Base-by-base conservation (phyloP, 2,329 filamentous ascomycete genomes). In the Epichloe bromicola region DNA sequence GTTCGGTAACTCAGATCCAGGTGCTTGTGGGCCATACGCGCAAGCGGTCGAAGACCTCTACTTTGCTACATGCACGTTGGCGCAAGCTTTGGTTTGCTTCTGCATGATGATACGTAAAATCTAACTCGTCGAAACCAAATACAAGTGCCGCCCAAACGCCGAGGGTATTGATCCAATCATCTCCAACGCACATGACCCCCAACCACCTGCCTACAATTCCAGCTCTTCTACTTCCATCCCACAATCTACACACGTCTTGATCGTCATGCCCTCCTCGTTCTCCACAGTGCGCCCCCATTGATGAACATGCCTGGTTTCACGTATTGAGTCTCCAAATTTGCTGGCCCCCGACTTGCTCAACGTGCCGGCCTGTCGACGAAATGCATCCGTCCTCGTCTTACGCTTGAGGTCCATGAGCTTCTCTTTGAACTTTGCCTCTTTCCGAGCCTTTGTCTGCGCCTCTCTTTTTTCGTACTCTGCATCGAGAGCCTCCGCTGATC, bases 341-440 rank as follows among this genome's bases (percentile, higher is more conserved):
- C 69, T 72, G 12, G 75, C 74, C 19, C 67, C 72, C 2, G 65
- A 68, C 12, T 76, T 74, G 56, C 76, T 76, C 55, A 81, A 72
- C 2, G 75, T 74, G 51, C 77, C 78, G 50, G 80, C 76, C 59
- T 83, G 83, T 47, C 90, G 73, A 51, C 89, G 80, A 60, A 91
- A 95, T 0, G 90, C 88, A 59, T 97, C 93, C 0, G 94, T 90
- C 44, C 89, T 75, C 12, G 93, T 98, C 65, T 90, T 83, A 68
- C 91, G 90, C 74, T 97, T 98, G 56, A 98, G 65, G 49, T 97
- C 90, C 5, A 86, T 75, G 36, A 98, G 72, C 70, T 95, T 95
- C 53, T 81, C 83, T 63, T 87, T 88, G 68, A 97, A 97, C 66
- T 95, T 95, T 60, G 83, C 82, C 65, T 96, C 90, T 62, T 95